Percentiles rank a stretch among this genome's conserved stretches.
These are phyloP conservation scores for Cucurbita moschata DNA, from an alignment of 306 rosid genomes.

Conservation along the genomic window DNA sequence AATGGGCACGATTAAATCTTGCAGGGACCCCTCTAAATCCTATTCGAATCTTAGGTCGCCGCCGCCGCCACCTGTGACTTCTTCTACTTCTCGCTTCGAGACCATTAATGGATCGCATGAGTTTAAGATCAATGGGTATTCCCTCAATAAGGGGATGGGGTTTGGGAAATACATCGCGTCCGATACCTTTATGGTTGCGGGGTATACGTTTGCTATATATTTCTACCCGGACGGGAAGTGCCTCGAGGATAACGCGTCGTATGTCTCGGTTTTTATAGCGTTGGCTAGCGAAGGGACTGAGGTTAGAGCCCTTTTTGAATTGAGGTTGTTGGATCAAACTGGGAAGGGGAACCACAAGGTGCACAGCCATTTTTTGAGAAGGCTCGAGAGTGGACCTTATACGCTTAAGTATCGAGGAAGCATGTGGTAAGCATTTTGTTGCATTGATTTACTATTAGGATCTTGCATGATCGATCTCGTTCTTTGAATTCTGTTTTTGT, in stretches of 20 bases:
- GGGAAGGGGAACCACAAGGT: constrained; percentile 8
- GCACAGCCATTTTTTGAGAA: constrained; percentile 3
- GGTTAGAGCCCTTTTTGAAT: constrained; percentile 6
- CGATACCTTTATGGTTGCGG: constrained; percentile 7
- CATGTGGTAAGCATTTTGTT: constrained; percentile 6
- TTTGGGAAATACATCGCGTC: constrained; percentile 6
- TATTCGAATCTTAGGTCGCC: constrained; percentile 1
- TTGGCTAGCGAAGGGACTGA: constrained; percentile 8
- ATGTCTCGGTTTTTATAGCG: constrained; percentile 9
- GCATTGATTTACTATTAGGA: neutral
- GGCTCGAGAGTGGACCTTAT: constrained; percentile 9
- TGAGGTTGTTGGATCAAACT: constrained; percentile 6
- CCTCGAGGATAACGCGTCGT: constrained; percentile 4
- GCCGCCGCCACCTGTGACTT: constrained; percentile 1
- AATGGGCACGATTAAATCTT: constrained; percentile 9
- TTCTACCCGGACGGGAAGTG: constrained; percentile 8
- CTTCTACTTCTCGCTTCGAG: constrained; percentile 7
- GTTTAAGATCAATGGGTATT: constrained; percentile 9
- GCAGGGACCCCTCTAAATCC: constrained; percentile 5
- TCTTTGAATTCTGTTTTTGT: neutral
- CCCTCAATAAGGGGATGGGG: constrained; percentile 8
- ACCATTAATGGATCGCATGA: constrained; percentile 7
- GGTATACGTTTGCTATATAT: constrained; percentile 5
- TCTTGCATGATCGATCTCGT: neutral
- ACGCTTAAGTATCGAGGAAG: constrained; percentile 9